Base-by-base conservation (phyloP, 208 protist genomes). In the Trypanosoma cruzi region DNA sequence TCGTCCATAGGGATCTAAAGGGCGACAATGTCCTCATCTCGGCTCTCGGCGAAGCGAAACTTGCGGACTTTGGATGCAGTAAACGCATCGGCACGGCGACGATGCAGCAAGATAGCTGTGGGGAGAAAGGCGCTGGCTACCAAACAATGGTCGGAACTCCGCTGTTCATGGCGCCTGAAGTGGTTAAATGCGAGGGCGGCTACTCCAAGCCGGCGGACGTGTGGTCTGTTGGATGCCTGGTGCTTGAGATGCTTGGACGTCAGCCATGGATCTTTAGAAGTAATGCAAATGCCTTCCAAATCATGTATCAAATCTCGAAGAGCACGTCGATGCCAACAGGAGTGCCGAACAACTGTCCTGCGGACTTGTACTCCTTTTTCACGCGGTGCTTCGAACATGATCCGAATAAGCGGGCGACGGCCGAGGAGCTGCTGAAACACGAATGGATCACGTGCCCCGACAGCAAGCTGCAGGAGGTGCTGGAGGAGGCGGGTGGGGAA, bases 11-110 rank as follows among this genome's bases (percentile, higher is more conserved):
- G 55, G 94, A 98, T 71, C 87, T 98, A 63, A 98, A 98, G 80
- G 80, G 92, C 60, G 92, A 94, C 36, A 98, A 98, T 68, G 89
- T 98, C 36, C 81, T 98, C 49, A 90, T 98, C 60, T 92, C 80
- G 40, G 77, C 90, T 2, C 69, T 80, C 0, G 96, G 95, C 28
- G 80, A 94, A 57, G 90, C 96, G 5, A 98, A 98, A 80, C 82
- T 98, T 20, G 92, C 96, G 2, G 97, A 98, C 69, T 98, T 98
- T 85, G 95, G 95, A 7, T 96, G 91, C 48, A 96, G 90, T 70
- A 98, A 96, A 64, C 88, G 95, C 10, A 70, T 96, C 13, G 88
- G 82, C 18, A 84, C 82, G 2, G 58, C 52, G 4, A 76, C 73
- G 11, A 37, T 77, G 46, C 55, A 71, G 26, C 64, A 60, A 31